Evolutionary conservation across 1,284 basidiomycete species (phyloP), one percentile per base, ranked within the genome.

Genomic region (Boletus calvinii): DNA sequence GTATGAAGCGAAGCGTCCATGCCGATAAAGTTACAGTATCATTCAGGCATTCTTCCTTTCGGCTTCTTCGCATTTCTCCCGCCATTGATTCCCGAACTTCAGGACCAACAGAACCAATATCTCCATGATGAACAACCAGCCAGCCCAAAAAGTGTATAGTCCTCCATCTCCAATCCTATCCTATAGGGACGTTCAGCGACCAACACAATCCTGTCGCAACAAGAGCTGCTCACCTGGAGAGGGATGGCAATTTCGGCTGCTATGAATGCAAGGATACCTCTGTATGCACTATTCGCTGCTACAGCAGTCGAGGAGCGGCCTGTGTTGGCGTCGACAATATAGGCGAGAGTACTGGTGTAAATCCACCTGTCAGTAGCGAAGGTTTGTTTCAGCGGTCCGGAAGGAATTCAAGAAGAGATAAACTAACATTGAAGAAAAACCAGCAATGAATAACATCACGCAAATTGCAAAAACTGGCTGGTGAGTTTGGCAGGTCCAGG

Each of bases 241-340:
- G 87, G 87, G 3, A 85, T 79, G 0, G 85, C 84, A 22, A 87
- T 70, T 62, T 93, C 90, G 1, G 80, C 79, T 4, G 85, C 85
- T 6, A 87, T 71, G 57, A 92, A 87, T 20, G 87, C 91, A 3
- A 78, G 72, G 1, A 83, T 37, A 1, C 90, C 89, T 31, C 90
- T 77, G 64, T 85, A 88, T 22, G 72, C 75, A 53, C 85, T 87
- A 63, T 93, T 93, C 18, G 74, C 69, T 1, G 90, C 85, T 9
- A 88, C 81, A 1, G 87, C 87, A 9, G 79, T 82, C 0, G 86
- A 85, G 0, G 87, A 87, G 6, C 87, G 78, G 4, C 90, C 90
- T 4, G 72, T 69, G 61, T 92, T 92, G 6, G 88, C 82, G 62
- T 93, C 90, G 7, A 90, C 85, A 47, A 90, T 79, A 62, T 90